A percentile compares a stretch with the other conserved stretches of the same genome.
Evolutionary conservation across 148 eudicot species (phyloP).

Genomic region (Vaccinium macrocarpon): DNA sequence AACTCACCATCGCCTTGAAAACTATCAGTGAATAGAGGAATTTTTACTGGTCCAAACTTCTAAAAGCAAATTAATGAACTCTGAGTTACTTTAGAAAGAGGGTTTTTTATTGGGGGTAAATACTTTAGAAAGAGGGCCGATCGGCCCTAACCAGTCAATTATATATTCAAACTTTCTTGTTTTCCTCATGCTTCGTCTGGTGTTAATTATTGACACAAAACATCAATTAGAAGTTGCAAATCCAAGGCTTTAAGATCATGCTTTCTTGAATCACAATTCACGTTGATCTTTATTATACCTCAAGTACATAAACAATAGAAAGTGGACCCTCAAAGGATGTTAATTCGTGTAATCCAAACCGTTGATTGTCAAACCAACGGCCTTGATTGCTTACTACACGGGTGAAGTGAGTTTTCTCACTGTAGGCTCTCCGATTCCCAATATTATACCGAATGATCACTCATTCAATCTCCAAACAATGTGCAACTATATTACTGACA

Average conservation of each 20-base stretch:
- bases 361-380: too few species aligned
- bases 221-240: not conserved
- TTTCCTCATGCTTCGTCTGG: not conserved
- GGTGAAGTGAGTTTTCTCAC: too few species aligned
- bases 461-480: too few species aligned
- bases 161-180: not conserved
- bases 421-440: too few species aligned
- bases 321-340: constrained; percentile 8
- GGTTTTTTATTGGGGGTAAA: too few species aligned
- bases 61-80: not conserved
- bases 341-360: too few species aligned
- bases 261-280: constrained; percentile 10
- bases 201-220: not conserved
- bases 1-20: too few species aligned
- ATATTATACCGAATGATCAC: too few species aligned
- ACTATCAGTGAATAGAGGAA: not conserved
- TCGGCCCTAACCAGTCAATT: not conserved
- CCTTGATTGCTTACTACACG: too few species aligned
- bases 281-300: not conserved
- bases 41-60: not conserved
- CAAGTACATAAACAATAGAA: not conserved
- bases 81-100: not conserved
- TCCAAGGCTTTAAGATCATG: not conserved
- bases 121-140: not conserved
- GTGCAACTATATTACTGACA: too few species aligned